phyloP scores from a whole-genome alignment of 257 asterid species.

The Euphrasia confusa region DNA sequence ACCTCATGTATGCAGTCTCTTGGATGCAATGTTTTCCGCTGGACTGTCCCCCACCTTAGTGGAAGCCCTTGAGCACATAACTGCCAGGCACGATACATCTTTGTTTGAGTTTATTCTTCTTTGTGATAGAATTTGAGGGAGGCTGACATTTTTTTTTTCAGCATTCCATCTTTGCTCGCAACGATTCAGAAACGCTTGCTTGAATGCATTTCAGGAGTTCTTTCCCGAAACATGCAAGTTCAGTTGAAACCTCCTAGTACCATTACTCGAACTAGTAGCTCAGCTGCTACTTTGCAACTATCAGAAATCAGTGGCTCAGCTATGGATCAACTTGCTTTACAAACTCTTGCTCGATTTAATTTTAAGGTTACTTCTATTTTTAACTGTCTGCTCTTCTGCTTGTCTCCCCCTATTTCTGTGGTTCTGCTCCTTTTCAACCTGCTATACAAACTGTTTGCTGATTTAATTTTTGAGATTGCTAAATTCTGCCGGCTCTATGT shows the following conservation, averaged over 20 bases:
- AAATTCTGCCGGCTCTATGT: conserved; percentile 12
- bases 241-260: conserved; percentile 60
- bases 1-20: conserved; percentile 77
- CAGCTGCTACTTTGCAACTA: conserved; percentile 57
- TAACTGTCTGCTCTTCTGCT: conserved; percentile 31
- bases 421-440: conserved; percentile 83
- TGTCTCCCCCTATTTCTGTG: conserved; percentile 79
- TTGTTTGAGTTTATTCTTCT: conserved; percentile 22
- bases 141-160: conserved; percentile 44
- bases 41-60: conserved; percentile 81
- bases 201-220: conserved; percentile 83
- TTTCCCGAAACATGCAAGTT: conserved; percentile 67
- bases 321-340: conserved; percentile 89
- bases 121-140: conserved; percentile 24
- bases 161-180: conserved; percentile 90
- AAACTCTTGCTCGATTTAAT: conserved; percentile 82
- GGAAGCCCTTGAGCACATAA: conserved; percentile 83
- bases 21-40: conserved; percentile 92
- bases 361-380: conserved; percentile 53
- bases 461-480: conserved; percentile 42
- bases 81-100: conserved; percentile 52
- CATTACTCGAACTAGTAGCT: conserved; percentile 52
- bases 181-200: conserved; percentile 82
- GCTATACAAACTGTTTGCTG: conserved; percentile 74
- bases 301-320: conserved; percentile 82